These are phyloP conservation scores for Trichoderma pleuroti DNA, from an alignment of 2,329 filamentous ascomycete genomes.

Conservation along the genomic window DNA sequence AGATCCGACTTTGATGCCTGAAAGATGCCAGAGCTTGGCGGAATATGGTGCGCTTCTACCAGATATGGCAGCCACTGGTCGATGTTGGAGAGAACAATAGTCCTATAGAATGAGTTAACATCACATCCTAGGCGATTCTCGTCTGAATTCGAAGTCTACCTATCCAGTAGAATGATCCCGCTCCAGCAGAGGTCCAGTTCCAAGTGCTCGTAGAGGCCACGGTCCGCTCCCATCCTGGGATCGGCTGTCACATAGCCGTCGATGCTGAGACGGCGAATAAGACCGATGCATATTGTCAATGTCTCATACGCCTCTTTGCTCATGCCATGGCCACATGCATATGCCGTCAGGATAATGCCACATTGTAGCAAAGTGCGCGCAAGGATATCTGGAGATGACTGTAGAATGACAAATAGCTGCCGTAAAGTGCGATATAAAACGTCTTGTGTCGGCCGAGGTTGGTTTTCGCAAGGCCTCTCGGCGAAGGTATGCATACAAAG, in stretches of 20 bases:
- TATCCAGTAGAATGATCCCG: neutral
- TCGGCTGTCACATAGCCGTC: neutral
- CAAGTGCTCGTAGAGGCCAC: neutral
- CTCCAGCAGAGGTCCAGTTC: constrained; percentile 2
- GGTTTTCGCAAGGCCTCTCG: neutral
- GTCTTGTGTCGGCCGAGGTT: neutral
- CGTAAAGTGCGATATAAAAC: neutral
- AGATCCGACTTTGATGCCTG: neutral
- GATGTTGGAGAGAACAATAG: neutral
- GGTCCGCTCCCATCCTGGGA: too few species aligned
- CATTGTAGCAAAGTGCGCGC: neutral
- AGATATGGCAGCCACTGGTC: neutral
- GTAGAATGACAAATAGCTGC: neutral
- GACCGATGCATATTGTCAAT: neutral
- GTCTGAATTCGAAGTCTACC: neutral
- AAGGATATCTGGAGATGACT: neutral
- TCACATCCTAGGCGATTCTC: neutral
- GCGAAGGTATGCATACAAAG: constrained; percentile 6
- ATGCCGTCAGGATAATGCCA: neutral
- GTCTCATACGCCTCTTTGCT: neutral
- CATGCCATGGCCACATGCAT: constrained; percentile 1
- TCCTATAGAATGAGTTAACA: neutral
- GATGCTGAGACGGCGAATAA: constrained; percentile 4
- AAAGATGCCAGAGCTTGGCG: neutral
- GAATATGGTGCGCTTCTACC: neutral